Evolutionary conservation across 441 rosid species (phyloP).

Genomic region (Aleurites moluccanus): DNA sequence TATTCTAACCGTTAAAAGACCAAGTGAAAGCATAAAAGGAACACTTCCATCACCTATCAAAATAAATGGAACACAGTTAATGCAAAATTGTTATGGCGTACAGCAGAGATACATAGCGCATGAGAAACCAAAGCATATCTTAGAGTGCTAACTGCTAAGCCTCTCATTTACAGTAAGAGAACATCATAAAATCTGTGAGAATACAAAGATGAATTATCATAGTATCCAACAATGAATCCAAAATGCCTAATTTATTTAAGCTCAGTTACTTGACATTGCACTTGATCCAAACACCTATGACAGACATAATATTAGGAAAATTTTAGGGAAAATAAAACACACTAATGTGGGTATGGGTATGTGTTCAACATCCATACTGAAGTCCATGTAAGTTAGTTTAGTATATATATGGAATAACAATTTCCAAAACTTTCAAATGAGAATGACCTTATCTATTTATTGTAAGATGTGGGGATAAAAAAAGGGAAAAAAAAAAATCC

Average conservation of each 20-base stretch:
- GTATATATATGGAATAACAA: neutral
- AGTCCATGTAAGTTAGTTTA: neutral
- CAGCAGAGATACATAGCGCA: neutral
- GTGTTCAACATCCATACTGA: neutral
- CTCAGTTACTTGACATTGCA: neutral
- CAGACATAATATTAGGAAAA: neutral
- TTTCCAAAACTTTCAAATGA: neutral
- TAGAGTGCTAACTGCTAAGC: neutral
- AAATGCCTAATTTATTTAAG: neutral
- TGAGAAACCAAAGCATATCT: neutral
- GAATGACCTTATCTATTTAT: neutral
- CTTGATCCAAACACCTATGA: neutral
- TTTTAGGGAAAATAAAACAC: neutral
- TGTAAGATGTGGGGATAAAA: neutral
- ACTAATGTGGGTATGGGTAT: neutral
- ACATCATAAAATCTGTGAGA: neutral
- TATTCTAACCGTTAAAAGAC: conserved; percentile 67
- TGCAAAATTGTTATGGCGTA: neutral
- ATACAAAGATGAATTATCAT: neutral
- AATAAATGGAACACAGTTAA: conserved; percentile 25
- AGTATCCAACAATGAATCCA: neutral
- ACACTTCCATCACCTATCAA: conserved; percentile 78
- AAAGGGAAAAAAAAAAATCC: neutral
- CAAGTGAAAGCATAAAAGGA: conserved; percentile 73
- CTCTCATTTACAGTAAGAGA: neutral